Base-by-base conservation (phyloP, 1,284 basidiomycete species). In the Anthracocystis walkeri region DNA sequence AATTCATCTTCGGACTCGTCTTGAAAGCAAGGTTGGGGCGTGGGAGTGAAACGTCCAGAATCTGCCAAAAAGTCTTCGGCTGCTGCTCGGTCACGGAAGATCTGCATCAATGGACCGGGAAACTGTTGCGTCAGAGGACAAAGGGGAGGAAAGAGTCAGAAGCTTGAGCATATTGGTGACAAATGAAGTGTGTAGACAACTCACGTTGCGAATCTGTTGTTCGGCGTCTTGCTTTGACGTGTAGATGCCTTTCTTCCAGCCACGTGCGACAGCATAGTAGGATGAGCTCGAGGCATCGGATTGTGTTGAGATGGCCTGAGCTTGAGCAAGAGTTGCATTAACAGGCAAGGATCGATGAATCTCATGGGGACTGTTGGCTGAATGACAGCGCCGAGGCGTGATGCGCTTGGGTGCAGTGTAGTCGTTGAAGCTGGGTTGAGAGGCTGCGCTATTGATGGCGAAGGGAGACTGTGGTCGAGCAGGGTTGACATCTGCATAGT, bases 191-290 rank as follows among this genome's bases (percentile, higher is more conserved):
- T 20, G 27, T 10, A 18, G 29, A 23, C 2, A 20, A 59, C 68
- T 66, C 33, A 77, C 75, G 20, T 74, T 69, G 41, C 64, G 56
- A 42, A 63, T 65, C 41, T 79, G 77, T 41, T 67, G 51, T 7
- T 69, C 63, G 7, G 77, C 77, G 16, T 79, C 70, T 2, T 65
- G 66, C 40, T 59, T 66, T 16, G 40, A 59, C 0, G 66, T 62
- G 40, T 77, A 79, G 23, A 79, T 55, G 20, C 77, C 77, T 20
- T 65, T 79, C 58, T 68, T 73, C 77, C 77, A 79, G 7, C 77
- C 77, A 12, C 74, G 67, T 11, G 55, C 69, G n/a, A 79, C 70
- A 7, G 64, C 69, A 42, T 56, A 73, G 56, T 62, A 76, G 7
- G 61, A 58, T 7, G 65, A 50, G 12, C 38, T 42, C 3, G 62